phyloP scores from a whole-genome alignment of 2,329 filamentous ascomycete species.

The Knufia fluminis region DNA sequence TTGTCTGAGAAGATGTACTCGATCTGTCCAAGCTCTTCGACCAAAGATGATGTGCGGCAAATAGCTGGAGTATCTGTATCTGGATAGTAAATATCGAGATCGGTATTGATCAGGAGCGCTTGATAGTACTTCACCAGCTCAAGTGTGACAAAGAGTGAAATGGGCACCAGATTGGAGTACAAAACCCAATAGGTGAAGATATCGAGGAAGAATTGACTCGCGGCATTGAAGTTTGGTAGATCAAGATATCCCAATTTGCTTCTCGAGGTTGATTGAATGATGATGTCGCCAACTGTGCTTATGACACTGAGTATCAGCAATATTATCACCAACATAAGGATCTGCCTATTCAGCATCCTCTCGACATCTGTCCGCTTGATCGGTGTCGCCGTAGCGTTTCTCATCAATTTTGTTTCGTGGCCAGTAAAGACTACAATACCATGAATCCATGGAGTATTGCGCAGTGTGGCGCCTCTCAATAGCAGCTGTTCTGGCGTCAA shows the following conservation, averaged over 20 bases:
- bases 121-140: conserved; percentile 98
- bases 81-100: conserved; percentile 96
- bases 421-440: conserved; percentile 94
- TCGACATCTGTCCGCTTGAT: conserved; percentile 98
- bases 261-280: conserved; percentile 58
- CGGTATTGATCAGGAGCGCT: conserved; percentile 93
- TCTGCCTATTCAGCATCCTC: conserved; percentile 83
- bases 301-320: conserved; percentile 77
- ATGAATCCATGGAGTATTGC: conserved; percentile 96
- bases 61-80: conserved; percentile 91
- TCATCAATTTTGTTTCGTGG: conserved; percentile 97
- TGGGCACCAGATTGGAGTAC: conserved; percentile 91
- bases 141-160: conserved; percentile 94
- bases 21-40: conserved; percentile 95
- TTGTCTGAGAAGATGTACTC: conserved; percentile 99
- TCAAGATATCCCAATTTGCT: conserved; percentile 63
- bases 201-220: conserved; percentile 78
- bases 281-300: conserved; percentile 82
- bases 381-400: conserved; percentile 90
- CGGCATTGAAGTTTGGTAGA: conserved; percentile 55
- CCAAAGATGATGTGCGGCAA: conserved; percentile 88
- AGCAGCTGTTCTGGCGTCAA: conserved; percentile 87
- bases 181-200: conserved; percentile 98
- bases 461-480: conserved; percentile 80
- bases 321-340: conserved; percentile 79